Conservation (phyloP, 225 moss, liverwort and hornwort species). For the Pseudisothecium myosuroides region DNA sequence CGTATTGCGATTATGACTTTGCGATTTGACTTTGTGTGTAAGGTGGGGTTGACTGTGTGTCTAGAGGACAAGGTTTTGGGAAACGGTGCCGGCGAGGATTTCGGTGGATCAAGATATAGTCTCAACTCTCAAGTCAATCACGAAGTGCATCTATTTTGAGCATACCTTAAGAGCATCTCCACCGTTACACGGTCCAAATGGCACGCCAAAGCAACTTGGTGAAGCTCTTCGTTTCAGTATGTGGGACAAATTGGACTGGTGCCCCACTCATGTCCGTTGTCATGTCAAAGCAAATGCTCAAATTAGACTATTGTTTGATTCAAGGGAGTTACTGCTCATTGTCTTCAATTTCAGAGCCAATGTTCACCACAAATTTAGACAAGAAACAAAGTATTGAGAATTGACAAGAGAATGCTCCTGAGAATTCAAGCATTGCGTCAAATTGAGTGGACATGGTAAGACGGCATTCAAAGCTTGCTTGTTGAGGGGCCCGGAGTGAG, state of each 20-base stretch:
- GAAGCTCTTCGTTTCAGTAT: no score
- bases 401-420: background rate
- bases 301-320: no score
- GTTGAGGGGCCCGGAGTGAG: no score
- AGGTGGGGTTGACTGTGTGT: background rate
- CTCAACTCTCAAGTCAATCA: no score
- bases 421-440: background rate
- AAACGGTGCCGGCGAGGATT: background rate
- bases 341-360: no score
- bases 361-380: no score
- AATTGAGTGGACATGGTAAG: rapidly evolving
- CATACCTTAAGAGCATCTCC: background rate
- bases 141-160: background rate
- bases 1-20: background rate
- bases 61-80: background rate
- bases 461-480: background rate
- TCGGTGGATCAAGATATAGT: background rate
- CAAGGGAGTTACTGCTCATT: no score
- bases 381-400: background rate
- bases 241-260: no score
- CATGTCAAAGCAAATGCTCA: no score
- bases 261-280: no score
- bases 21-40: background rate
- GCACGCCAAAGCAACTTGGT: background rate
- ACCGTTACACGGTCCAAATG: background rate